A percentile compares a stretch with the other conserved stretches of the same genome.
These are phyloP conservation scores for Boletales sp. DNA, from an alignment of 768 basidiomycete genomes.

Conservation along the genomic window DNA sequence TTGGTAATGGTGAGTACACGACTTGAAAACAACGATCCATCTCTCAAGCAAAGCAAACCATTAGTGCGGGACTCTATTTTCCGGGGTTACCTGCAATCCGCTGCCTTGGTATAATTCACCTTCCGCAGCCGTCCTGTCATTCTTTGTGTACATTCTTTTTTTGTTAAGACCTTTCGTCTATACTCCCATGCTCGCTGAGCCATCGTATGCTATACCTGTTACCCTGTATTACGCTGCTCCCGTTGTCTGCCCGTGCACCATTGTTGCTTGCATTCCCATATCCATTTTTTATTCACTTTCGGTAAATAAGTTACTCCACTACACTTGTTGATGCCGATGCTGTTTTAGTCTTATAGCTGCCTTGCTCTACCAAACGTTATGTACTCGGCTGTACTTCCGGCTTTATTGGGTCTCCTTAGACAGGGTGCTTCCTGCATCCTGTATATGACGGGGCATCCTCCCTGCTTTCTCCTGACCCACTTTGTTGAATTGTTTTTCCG, in stretches of 20 bases:
- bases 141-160: slow-evolving; percentile 6
- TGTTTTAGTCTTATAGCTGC: slow-evolving; percentile 15
- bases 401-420: slow-evolving; percentile 23
- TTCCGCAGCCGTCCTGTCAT: background rate
- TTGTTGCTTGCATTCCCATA: slow-evolving; percentile 8
- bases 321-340: slow-evolving; percentile 6
- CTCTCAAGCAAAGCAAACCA: slow-evolving; percentile 7
- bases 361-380: background rate
- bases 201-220: slow-evolving; percentile 6
- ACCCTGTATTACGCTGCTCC: slow-evolving; percentile 1
- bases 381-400: background rate
- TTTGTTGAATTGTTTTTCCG: background rate
- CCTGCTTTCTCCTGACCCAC: background rate
- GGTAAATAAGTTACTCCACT: background rate
- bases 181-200: background rate
- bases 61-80: slow-evolving; percentile 73
- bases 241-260: background rate
- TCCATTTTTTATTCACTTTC: background rate
- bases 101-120: slow-evolving; percentile 55
- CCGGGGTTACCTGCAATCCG: slow-evolving; percentile 69
- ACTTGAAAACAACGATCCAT: background rate
- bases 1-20: slow-evolving; percentile 62
- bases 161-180: background rate
- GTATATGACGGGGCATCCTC: background rate
- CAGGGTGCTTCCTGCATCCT: slow-evolving; percentile 8